These are phyloP conservation scores for Dictyostelium brefeldianum DNA, from an alignment of 78 protist species.

Conservation along the genomic window DNA sequence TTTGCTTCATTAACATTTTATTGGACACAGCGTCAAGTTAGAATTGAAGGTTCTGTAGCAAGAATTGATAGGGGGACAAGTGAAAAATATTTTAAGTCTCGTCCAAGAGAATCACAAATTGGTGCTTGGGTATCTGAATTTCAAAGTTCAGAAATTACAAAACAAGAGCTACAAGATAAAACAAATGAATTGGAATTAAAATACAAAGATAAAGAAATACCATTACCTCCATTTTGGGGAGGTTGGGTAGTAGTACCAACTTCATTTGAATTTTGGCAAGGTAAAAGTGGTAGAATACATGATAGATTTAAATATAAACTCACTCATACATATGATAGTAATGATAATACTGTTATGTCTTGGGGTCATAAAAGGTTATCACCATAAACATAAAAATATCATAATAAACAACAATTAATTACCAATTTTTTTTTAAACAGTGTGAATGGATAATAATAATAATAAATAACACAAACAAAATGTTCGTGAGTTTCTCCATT, in stretches of 20 bases:
- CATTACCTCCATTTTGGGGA: constrained; percentile 79
- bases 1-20: constrained; percentile 62
- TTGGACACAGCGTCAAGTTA: constrained; percentile 78
- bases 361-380: not conserved
- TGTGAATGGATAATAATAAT: too few relatives aligned
- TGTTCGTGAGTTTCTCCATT: constrained; percentile 95
- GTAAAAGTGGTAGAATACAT: constrained; percentile 76
- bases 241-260: constrained; percentile 71
- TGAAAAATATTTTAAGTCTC: constrained; percentile 60
- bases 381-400: not conserved
- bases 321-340: not conserved
- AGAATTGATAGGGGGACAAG: constrained; percentile 11
- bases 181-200: not conserved
- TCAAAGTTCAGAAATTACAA: constrained; percentile 51
- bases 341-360: not conserved
- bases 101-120: constrained; percentile 63
- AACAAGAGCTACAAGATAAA: not conserved
- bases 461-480: too few relatives aligned
- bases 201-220: constrained; percentile 29
- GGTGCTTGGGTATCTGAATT: constrained; percentile 83
- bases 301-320: constrained; percentile 50
- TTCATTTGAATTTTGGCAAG: constrained; percentile 84
- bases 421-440: too few relatives aligned
- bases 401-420: too few relatives aligned
- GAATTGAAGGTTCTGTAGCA: constrained; percentile 70